phyloP scores from a whole-genome alignment of 208 protist species.

The Trichomonas gallinae region DNA sequence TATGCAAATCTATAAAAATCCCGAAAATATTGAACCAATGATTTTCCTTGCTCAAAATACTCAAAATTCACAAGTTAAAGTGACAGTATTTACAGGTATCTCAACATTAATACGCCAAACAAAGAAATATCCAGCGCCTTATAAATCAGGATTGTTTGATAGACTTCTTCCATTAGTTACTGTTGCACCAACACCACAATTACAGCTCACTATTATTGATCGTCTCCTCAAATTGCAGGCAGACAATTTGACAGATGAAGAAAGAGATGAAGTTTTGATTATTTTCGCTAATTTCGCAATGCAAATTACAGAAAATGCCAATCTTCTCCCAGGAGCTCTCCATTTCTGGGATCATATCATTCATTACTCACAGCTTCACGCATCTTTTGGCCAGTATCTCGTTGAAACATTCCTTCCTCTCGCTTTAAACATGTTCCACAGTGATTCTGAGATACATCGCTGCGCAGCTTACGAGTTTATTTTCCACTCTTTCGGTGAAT shows the following conservation, averaged over 20 bases:
- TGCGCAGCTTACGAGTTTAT: neutral
- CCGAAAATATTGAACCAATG: no score
- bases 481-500: neutral
- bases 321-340: neutral
- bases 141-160: neutral
- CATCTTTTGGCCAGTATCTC: neutral
- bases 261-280: neutral
- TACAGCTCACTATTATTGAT: neutral
- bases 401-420: neutral
- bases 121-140: neutral
- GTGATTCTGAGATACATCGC: neutral
- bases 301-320: neutral
- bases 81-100: no score
- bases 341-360: neutral
- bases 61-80: no score
- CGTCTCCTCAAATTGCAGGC: neutral
- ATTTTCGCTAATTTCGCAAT: neutral
- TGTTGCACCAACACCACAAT: neutral
- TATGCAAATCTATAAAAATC: no score
- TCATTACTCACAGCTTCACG: neutral
- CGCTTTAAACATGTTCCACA: neutral
- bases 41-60: no score
- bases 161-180: neutral
- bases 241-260: neutral
- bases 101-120: no score